Evolutionary conservation across 345 rosid genomes (phyloP).

Genomic region (Melastoma malabathricum): DNA sequence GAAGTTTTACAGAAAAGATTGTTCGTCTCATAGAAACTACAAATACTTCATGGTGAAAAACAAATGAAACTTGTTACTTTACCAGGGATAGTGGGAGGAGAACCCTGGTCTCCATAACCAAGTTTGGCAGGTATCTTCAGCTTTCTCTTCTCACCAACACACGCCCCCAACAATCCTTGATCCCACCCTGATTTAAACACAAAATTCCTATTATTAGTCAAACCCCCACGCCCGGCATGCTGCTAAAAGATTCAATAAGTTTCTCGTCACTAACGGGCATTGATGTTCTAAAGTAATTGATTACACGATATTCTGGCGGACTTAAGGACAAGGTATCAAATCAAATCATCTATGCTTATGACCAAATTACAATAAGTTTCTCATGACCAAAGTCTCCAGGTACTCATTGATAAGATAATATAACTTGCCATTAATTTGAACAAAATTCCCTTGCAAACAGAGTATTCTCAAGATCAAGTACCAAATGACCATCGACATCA

Average conservation of each 20-base stretch:
- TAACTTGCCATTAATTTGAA: no score
- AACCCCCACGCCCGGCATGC: neutral
- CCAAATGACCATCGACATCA: no score
- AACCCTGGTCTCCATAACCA: slow-evolving; percentile 82
- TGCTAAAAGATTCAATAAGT: neutral
- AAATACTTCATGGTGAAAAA: neutral
- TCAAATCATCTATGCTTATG: no score
- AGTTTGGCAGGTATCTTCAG: slow-evolving; percentile 88
- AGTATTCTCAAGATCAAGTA: neutral
- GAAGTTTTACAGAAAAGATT: neutral
- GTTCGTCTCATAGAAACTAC: neutral
- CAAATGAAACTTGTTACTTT: neutral
- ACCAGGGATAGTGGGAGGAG: slow-evolving; percentile 95
- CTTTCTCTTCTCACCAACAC: slow-evolving; percentile 90
- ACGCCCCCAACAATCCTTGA: slow-evolving; percentile 80
- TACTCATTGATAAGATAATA: no score
- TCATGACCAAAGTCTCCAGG: no score
- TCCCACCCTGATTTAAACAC: slow-evolving; percentile 61
- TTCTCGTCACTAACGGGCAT: no score
- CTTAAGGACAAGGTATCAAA: no score
- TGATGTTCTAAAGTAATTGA: no score
- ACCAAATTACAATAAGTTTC: no score
- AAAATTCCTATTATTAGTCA: neutral
- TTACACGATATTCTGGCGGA: no score
- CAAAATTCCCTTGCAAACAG: neutral